phyloP scores from a whole-genome alignment of 208 protist species.

The Acanthamoeba castellanii region DNA sequence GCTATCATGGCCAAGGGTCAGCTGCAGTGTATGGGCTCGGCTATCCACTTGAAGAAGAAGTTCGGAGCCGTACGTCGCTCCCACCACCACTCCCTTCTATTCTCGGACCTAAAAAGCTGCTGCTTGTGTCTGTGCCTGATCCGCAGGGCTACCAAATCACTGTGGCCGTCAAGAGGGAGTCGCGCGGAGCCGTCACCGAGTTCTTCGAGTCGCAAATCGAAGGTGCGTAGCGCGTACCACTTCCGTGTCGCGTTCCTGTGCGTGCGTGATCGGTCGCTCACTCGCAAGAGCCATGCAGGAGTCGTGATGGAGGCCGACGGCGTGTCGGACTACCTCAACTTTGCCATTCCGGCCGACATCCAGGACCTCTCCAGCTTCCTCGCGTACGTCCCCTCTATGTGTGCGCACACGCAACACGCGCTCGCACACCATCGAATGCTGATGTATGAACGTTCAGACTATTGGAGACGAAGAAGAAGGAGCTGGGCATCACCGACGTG shows the following conservation, averaged over 20 bases:
- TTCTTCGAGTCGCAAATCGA: conserved; percentile 65
- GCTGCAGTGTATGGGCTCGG: conserved; percentile 69
- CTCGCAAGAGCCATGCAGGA: background rate
- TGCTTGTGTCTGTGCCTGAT: background rate
- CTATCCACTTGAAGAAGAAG: conserved; percentile 76
- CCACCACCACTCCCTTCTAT: background rate
- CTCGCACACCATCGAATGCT: background rate
- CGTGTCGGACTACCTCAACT: conserved; percentile 69
- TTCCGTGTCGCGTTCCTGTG: background rate
- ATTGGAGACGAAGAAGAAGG: conserved; percentile 71
- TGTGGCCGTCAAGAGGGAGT: background rate
- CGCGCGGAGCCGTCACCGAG: background rate
- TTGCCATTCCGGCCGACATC: conserved; percentile 45
- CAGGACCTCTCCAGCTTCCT: conserved; percentile 31
- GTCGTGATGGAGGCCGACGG: conserved; percentile 53
- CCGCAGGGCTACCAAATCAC: conserved; percentile 67
- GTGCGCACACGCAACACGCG: background rate
- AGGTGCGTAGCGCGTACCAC: background rate
- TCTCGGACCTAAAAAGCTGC: background rate
- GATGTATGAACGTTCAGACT: background rate
- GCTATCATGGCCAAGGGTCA: conserved; percentile 72
- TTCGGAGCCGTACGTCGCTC: conserved; percentile 62
- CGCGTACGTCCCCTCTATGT: background rate
- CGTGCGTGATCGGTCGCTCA: background rate
- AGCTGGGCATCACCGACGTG: conserved; percentile 78